Evolutionary conservation across 306 rosid species (phyloP).

Genomic region (Senna siamea): DNA sequence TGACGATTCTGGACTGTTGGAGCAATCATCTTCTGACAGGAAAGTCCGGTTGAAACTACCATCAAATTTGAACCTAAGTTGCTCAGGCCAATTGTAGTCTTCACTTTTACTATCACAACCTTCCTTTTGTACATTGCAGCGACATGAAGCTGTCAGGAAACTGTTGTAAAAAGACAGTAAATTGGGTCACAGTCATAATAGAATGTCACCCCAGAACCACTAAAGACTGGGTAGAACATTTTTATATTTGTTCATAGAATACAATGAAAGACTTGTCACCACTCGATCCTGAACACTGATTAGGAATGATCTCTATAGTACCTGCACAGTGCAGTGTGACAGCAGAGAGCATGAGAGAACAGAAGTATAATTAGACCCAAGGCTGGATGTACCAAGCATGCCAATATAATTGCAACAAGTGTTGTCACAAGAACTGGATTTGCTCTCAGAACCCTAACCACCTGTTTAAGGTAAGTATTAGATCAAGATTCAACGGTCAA

Average conservation of each 20-base stretch:
- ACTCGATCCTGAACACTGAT: neutral
- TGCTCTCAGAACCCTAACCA: constrained; percentile 66
- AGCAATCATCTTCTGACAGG: constrained; percentile 53
- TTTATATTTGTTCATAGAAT: neutral
- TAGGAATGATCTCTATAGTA: constrained; percentile 37
- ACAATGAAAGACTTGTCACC: constrained; percentile 3
- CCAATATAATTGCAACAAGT: constrained; percentile 67
- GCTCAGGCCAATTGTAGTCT: constrained; percentile 47
- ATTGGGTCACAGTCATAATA: constrained; percentile 34
- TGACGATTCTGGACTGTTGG: constrained; percentile 67
- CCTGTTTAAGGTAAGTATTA: constrained; percentile 53
- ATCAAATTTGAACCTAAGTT: constrained; percentile 54
- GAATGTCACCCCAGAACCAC: constrained; percentile 9
- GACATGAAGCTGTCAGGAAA: constrained; percentile 83
- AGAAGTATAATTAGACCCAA: constrained; percentile 75
- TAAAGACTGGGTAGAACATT: neutral
- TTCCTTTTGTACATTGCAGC: constrained; percentile 63
- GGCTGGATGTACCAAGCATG: constrained; percentile 85
- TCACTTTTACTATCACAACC: constrained; percentile 48
- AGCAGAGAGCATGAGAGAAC: constrained; percentile 71
- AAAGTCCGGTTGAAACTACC: constrained; percentile 56
- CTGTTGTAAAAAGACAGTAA: constrained; percentile 62
- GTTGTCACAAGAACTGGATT: constrained; percentile 67
- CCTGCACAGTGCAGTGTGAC: constrained; percentile 93
- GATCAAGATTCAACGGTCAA: constrained; percentile 40